Evolutionary conservation across 805 yeast genomes (phyloP), one percentile per base, ranked within the genome.

Genomic region (Groenewaldozyma salmanticensis): DNA sequence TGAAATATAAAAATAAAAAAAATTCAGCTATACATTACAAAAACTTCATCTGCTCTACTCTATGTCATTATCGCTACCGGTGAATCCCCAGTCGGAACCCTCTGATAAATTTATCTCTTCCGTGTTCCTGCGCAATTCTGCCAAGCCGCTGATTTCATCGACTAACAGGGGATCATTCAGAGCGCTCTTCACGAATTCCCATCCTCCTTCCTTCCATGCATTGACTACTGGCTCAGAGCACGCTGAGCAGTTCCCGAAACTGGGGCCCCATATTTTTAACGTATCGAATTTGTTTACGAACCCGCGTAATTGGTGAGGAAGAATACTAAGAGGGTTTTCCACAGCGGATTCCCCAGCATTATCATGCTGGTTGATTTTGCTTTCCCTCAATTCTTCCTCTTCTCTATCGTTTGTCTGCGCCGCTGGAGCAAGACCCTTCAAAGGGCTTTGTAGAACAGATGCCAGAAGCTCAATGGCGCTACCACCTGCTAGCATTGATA

Each of bases 281-380:
- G 76, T 77, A 35, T 72, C 72, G 51, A 79, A 85, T 37, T 69
- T 70, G 50, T 73, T 75, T 27, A 94, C 61, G 54, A 80, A 90
- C 0, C 97, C 98, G 45, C 99, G 68, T 18, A 92, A 66, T 58
- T 94, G 98, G 59, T 90, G 98, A 0, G 96, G 94, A 2, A 46
- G 17, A 11, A 37, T 73, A 0, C 96, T 95, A 19, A 90, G 61
- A 0, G 72, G 60, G 1, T 72, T 65, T n/a, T 49, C 45, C n/a
- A n/a, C n/a, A n/a, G n/a, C n/a, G n/a, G n/a, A n/a, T n/a, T n/a
- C n/a, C n/a, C n/a, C n/a, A n/a, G n/a, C n/a, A 45, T 29, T 48
- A 24, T n/a, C 57, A 35, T 5, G 52, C 31, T 27, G 38, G 21
- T 40, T 18, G n/a, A n/a, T n/a, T n/a, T n/a, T n/a, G n/a, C n/a